Conservation (phyloP, 169 alveolate genomes). For the Cryptosporidium viatorum region DNA sequence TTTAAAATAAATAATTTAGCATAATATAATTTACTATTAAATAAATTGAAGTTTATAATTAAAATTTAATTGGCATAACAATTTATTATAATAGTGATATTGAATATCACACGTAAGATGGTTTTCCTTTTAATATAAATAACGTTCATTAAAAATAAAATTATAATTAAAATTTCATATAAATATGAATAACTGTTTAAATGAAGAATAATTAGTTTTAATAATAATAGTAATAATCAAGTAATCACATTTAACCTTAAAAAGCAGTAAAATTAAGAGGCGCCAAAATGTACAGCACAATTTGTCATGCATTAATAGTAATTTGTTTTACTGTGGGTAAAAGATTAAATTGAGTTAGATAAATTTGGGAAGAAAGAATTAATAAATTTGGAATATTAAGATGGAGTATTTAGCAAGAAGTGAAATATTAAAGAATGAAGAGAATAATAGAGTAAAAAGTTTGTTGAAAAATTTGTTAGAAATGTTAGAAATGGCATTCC, state of each 20-base stretch:
- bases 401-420: background rate
- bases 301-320: slow-evolving; percentile 10
- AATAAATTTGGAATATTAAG: background rate
- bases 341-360: background rate
- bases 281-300: slow-evolving; percentile 21
- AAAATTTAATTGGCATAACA: too few relatives aligned
- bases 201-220: background rate
- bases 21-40: too few relatives aligned
- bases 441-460: background rate
- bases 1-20: too few relatives aligned
- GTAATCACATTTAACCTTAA: background rate
- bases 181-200: too few relatives aligned
- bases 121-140: too few relatives aligned
- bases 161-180: too few relatives aligned
- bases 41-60: too few relatives aligned
- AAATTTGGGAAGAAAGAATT: background rate
- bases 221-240: too few relatives aligned
- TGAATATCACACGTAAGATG: background rate
- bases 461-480: background rate
- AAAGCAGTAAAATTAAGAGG: background rate
- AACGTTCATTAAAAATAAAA: too few relatives aligned
- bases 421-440: background rate
- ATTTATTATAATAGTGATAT: too few relatives aligned
- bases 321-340: slow-evolving; percentile 24
- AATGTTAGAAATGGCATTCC: slow-evolving; percentile 5